Base-by-base conservation (phyloP, 2,329 filamentous ascomycete genomes). In the Xylariaceae sp. region DNA sequence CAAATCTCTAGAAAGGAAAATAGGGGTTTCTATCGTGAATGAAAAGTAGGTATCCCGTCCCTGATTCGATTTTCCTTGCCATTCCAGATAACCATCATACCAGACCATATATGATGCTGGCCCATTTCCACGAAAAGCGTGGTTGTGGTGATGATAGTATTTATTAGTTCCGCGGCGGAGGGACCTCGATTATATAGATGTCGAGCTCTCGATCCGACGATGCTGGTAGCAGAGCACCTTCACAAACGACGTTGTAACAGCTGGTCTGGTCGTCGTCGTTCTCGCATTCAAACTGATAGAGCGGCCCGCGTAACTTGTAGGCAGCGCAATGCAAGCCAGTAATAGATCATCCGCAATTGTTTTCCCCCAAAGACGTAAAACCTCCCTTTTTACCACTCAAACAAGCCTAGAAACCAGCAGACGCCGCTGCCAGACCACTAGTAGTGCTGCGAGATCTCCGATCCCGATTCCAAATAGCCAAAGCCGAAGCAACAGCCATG, bases 401-500 rank as follows among this genome's bases (percentile, higher is more conserved):
- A n/a, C 16, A 13, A 42, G 6, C 29, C 42, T 26, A 55, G 21
- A 51, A 52, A 5, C 44, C 44, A 26, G 45, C 42, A 9, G 47
- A 44, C 4, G 29, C 46, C 16, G 39, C 32, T 22, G 47, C 19
- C n/a, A 44, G 6, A 8, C 26, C 22, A 2, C 34, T 12, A 15
- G n/a, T n/a, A n/a, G n/a, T n/a, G n/a, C n/a, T 43, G 15, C 48
- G 18, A 9, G 18, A 16, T 32, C 48, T 26, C 0, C 45, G 36
- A 6, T 54, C 48, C 1, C 49, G 47, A 30, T 66, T 60, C 61
- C 63, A 73, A 15, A 71, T 67, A 13, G 62, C 63, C 48, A 74
- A 55, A 29, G 66, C 70, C 46, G 73, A 70, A 5, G 68, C 63
- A 8, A 74, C 72, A 1, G 74, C 71, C 72, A 75, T 75, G 15